Evolutionary conservation across 495 filamentous ascomycete genomes (phyloP).

Genomic region (Hyaloscypha bicolor): DNA sequence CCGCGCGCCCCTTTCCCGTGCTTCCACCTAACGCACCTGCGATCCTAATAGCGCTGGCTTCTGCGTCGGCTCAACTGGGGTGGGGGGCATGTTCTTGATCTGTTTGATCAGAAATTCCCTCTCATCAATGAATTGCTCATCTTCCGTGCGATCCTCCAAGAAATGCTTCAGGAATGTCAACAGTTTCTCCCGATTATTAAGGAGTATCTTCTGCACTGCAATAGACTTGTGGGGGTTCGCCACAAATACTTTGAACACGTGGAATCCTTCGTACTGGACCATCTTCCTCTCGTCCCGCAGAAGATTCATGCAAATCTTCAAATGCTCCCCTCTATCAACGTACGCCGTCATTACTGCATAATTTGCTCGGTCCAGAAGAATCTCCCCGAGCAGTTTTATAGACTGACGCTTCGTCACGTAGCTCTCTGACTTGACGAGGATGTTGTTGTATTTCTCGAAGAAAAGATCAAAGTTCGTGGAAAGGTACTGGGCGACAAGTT

Average conservation of each 20-base stretch:
- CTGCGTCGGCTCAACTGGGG: constrained; percentile 57
- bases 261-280: constrained; percentile 99
- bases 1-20: neutral
- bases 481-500: constrained; percentile 82
- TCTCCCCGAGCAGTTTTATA: constrained; percentile 94
- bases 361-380: constrained; percentile 91
- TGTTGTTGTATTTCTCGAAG: constrained; percentile 84
- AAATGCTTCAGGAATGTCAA: constrained; percentile 88
- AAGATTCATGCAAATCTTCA: constrained; percentile 98
- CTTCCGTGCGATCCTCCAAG: constrained; percentile 91
- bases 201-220: constrained; percentile 89
- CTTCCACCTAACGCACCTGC: constrained; percentile 25
- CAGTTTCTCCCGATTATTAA: constrained; percentile 92
- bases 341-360: constrained; percentile 98
- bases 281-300: constrained; percentile 93
- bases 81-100: constrained; percentile 76
- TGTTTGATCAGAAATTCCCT: constrained; percentile 95
- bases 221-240: constrained; percentile 95
- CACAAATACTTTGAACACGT: constrained; percentile 99
- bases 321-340: constrained; percentile 89
- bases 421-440: constrained; percentile 87
- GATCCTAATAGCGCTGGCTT: constrained; percentile 35
- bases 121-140: constrained; percentile 98
- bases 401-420: constrained; percentile 99
- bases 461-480: constrained; percentile 87